Conservation (phyloP, 129 eudicot genomes). For the Lonicera japonica region DNA sequence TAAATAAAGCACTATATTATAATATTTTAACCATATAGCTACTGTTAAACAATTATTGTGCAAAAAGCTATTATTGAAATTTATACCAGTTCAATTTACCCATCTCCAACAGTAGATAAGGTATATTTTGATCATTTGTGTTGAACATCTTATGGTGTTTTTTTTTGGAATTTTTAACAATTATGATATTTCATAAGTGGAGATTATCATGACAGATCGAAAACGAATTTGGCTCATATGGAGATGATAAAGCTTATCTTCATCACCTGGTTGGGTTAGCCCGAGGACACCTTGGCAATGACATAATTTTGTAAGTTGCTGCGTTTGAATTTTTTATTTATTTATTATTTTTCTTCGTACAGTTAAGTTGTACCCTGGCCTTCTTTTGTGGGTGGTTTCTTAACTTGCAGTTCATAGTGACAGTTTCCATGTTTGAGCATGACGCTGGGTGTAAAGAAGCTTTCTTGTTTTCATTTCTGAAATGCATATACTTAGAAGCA, state of each 20-base stretch:
- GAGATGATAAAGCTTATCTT: constrained; percentile 74
- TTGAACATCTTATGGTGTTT: background rate
- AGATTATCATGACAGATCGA: constrained; percentile 55
- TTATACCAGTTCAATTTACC: background rate
- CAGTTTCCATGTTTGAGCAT: background rate
- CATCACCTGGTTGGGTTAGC: constrained; percentile 74
- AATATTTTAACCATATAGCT: no score
- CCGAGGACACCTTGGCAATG: constrained; percentile 73
- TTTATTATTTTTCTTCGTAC: no score
- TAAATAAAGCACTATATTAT: no score
- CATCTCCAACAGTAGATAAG: background rate
- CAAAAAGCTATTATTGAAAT: no score
- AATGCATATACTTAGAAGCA: no score
- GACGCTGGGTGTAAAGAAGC: no score
- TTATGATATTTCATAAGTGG: background rate
- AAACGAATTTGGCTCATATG: constrained; percentile 92
- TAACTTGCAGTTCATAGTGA: background rate
- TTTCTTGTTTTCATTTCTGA: no score
- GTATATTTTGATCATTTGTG: background rate
- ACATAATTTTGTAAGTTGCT: constrained; percentile 63
- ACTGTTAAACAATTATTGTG: no score
- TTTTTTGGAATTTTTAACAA: background rate
- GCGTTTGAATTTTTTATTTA: no score
- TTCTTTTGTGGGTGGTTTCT: background rate
- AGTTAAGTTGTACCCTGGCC: background rate